These are phyloP conservation scores for Arachis hypogaea DNA, from an alignment of 306 rosid genomes.

Conservation along the genomic window DNA sequence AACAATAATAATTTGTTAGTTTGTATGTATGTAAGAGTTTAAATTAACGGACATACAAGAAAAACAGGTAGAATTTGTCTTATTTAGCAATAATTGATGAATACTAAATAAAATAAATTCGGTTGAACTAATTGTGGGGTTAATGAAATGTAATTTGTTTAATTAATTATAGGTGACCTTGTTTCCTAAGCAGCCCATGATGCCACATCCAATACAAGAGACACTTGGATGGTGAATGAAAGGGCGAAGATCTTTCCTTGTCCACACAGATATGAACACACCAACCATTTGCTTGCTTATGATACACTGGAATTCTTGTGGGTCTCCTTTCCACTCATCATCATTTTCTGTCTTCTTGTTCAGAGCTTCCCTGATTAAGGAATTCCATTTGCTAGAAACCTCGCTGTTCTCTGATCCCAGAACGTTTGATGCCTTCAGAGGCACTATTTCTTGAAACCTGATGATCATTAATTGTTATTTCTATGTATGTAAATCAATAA, in stretches of 20 bases:
- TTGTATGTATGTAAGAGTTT: too few species aligned
- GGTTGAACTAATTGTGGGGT: conserved; percentile 31
- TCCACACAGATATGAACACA: conserved; percentile 81
- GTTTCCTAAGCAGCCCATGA: conserved; percentile 87
- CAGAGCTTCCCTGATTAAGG: conserved; percentile 64
- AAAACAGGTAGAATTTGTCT: too few species aligned
- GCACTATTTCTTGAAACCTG: conserved; percentile 95
- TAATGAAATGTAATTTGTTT: neutral
- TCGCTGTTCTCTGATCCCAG: conserved; percentile 67
- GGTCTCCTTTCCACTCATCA: conserved; percentile 2
- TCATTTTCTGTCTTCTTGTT: conserved; percentile 45
- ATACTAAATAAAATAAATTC: too few species aligned
- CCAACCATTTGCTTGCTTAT: conserved; percentile 97
- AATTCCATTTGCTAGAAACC: conserved; percentile 69
- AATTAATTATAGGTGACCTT: conserved; percentile 54
- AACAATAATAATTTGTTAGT: too few species aligned
- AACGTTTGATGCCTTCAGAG: conserved; percentile 80
- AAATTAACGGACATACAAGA: too few species aligned
- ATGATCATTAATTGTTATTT: too few species aligned
- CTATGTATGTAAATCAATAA: too few species aligned
- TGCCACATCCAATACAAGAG: conserved; percentile 86
- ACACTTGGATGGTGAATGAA: conserved; percentile 70
- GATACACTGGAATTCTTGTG: conserved; percentile 64
- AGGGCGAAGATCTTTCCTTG: conserved; percentile 61
- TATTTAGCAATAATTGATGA: too few species aligned